Evolutionary conservation across 345 rosid genomes (phyloP).

Genomic region (Gossypium ekmanianum): DNA sequence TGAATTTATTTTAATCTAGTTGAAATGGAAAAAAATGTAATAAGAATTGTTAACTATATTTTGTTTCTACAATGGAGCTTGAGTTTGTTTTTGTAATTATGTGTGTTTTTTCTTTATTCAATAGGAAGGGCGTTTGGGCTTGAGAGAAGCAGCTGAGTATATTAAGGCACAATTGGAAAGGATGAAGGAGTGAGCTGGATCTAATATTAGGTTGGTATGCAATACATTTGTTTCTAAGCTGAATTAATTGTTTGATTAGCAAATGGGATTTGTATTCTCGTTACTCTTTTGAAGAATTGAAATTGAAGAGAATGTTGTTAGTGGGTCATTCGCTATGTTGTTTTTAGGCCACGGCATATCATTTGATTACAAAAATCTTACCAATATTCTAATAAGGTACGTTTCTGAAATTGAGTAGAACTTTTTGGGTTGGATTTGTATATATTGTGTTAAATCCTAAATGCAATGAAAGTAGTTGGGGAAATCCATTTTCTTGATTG

Average conservation of each 20-base stretch:
- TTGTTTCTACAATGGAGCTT: neutral
- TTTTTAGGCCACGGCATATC: conserved; percentile 86
- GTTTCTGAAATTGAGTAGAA: neutral
- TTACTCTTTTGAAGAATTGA: conserved; percentile 40
- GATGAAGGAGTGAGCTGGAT: conserved; percentile 73
- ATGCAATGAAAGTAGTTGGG: neutral
- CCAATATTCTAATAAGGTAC: conserved; percentile 83
- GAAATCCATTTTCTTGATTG: neutral
- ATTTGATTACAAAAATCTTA: conserved; percentile 81
- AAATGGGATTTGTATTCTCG: neutral
- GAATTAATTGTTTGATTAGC: neutral
- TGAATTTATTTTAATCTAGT: too few relatives aligned
- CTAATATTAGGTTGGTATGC: conserved; percentile 50
- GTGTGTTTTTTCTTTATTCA: neutral
- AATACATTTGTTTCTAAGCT: neutral
- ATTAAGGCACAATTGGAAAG: conserved; percentile 64
- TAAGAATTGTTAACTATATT: too few relatives aligned
- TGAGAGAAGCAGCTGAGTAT: conserved; percentile 76
- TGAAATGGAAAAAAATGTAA: neutral
- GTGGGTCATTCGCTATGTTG: conserved; percentile 87
- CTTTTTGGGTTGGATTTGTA: conserved; percentile 1
- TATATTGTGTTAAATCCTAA: neutral
- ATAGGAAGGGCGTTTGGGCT: conserved; percentile 88
- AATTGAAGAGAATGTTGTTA: conserved; percentile 72
- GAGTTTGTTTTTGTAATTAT: neutral